phyloP scores from a whole-genome alignment of 1,284 basidiomycete species.

The Wallemia ichthyophaga region DNA sequence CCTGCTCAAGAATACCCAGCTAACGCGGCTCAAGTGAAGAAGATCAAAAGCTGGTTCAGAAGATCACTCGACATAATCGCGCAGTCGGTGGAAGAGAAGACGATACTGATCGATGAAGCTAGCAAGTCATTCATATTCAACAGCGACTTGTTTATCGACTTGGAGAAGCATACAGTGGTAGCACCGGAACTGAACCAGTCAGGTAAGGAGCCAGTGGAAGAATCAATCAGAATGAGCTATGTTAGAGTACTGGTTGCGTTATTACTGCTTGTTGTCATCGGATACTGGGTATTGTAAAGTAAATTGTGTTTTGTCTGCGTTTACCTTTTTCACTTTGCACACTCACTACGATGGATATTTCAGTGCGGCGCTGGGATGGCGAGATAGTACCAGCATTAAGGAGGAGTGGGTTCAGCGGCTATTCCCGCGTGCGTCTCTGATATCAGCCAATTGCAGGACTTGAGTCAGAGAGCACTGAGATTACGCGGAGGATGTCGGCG shows the following conservation, averaged over 20 bases:
- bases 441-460: neutral
- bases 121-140: slow-evolving; percentile 37
- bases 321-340: too few species aligned
- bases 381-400: neutral
- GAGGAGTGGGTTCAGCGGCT: neutral
- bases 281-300: too few species aligned
- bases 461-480: neutral
- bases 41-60: slow-evolving; percentile 47
- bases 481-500: neutral
- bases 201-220: neutral
- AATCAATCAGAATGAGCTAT: neutral
- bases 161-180: neutral
- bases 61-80: slow-evolving; percentile 31
- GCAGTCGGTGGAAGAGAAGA: slow-evolving; percentile 23
- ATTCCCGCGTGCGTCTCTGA: neutral
- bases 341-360: neutral
- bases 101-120: slow-evolving; percentile 28
- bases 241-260: neutral
- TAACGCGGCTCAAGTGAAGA: slow-evolving; percentile 28
- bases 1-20: slow-evolving; percentile 9
- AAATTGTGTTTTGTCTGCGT: too few species aligned
- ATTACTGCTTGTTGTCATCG: neutral
- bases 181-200: neutral
- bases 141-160: slow-evolving; percentile 25
- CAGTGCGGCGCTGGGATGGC: neutral